These are phyloP conservation scores for Massospora cicadina DNA, from an alignment of 371 early-diverging fungal species.

Conservation along the genomic window DNA sequence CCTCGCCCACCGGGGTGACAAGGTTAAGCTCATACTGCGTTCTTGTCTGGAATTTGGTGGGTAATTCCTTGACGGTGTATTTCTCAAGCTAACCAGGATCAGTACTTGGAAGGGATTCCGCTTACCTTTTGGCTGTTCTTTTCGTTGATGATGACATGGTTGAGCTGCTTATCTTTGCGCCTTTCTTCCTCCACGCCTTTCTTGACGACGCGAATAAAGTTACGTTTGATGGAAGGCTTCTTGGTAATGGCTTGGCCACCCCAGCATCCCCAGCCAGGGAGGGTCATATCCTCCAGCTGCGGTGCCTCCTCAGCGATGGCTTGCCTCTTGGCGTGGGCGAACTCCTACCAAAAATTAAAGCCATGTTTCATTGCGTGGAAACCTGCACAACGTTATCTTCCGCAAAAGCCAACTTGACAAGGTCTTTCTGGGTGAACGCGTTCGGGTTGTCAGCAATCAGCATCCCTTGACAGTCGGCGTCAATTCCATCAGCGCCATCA, in stretches of 20 bases:
- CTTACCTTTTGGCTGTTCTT: conserved; percentile 53
- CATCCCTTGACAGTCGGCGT: conserved; percentile 13
- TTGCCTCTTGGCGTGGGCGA: conserved; percentile 64
- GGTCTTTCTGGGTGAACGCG: conserved; percentile 60
- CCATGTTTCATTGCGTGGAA: background rate
- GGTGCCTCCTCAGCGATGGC: conserved; percentile 49
- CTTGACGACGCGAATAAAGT: conserved; percentile 32
- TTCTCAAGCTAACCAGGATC: conserved; percentile 31
- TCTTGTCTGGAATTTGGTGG: conserved; percentile 65
- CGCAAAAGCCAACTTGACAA: conserved; percentile 85
- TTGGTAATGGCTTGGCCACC: conserved; percentile 47
- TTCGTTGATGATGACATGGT: conserved; percentile 84
- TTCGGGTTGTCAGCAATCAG: conserved; percentile 29
- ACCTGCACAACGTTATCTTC: conserved; percentile 61
- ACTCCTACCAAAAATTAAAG: conserved; percentile 30
- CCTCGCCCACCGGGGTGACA: conserved; percentile 73
- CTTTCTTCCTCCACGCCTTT: conserved; percentile 33
- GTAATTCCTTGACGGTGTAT: conserved; percentile 50
- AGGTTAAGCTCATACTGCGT: conserved; percentile 80
- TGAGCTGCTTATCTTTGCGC: conserved; percentile 62
- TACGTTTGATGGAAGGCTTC: conserved; percentile 27
- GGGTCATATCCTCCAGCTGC: conserved; percentile 55
- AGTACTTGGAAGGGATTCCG: background rate
- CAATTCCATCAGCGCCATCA: conserved; percentile 19
- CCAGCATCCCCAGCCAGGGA: conserved; percentile 93